Evolutionary conservation across 345 rosid genomes (phyloP), one percentile per base, ranked within the genome.

Genomic region (Isatis tinctoria): DNA sequence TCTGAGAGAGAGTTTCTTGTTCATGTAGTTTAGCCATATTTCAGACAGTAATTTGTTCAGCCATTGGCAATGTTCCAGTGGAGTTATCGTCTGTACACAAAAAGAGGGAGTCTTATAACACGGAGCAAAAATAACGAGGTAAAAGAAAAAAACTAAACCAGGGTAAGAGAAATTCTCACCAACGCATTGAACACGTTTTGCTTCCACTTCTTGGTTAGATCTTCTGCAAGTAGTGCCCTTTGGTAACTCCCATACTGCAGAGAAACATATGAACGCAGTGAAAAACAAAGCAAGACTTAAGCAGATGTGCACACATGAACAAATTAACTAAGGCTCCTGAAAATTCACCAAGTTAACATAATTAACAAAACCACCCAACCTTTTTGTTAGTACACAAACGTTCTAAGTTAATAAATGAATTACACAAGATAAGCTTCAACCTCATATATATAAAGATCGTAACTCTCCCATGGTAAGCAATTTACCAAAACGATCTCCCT

Each of bases 61-160:
- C 99, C 99, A 95, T 81, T 91, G 95, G 49, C 97, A 90, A 69
- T 88, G 97, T 76, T 95, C 99, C 87, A 87, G 64, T 39, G 99
- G 97, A 44, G 99, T 91, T 68, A 63, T 67, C 53, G 96, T 86
- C 99, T 95, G 88, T 22, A 77, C 12, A 49, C 67, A 68, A 79
- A 52, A 60, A 12, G 18, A 43, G 24, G 18, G 24, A 20, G 28
- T 48, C 71, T 53, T 68, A 44, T 54, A 44, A 57, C 67, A 44
- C 4, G 44, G 28, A 73, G 67, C 62, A 44, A 41, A 52, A 24
- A 57, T 24, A 35, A 62, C 13, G 24, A 51, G 22, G 68, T 10
- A 58, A 43, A 39, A 71, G 40, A 12, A 16, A 74, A 47, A 35
- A 14, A 8, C 6, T 22, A 36, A 49, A 43, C 9, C 1, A 62